Evolutionary conservation across 2,329 filamentous ascomycete species (phyloP), one percentile per base, ranked within the genome.

Genomic region (Cladophialophora immunda): DNA sequence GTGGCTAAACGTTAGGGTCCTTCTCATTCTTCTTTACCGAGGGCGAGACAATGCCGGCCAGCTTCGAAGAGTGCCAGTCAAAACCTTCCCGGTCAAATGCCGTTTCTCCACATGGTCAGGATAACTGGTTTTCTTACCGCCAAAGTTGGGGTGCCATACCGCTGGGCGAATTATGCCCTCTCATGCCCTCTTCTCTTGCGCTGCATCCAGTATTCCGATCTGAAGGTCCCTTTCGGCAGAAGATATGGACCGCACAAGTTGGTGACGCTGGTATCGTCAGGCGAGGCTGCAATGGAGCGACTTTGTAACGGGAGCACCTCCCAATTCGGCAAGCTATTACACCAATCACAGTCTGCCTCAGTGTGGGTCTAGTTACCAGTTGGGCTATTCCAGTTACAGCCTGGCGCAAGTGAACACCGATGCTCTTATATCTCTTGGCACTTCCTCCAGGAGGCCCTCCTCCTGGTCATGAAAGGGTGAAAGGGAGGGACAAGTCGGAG

Each of bases 1-100:
- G 9, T 25, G 45, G 45, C 19, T 25, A 50, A 50, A 50, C 45
- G 45, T 50, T 25, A 13, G 19, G 22, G 22, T 6, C 27, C 9
- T 22, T 22, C 19, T 22, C 41, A 3, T 41, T n/a, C 45, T 50
- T 9, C 11, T 50, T 3, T 13, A 13, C 22, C 19, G 45, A 50
- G 32, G 45, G 45, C 19, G 5, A 50, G 41, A 50, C 27, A 50
- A 4, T 50, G 45, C 45, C 8, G 19, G 25, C 8, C 8, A 25
- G 45, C 45, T 5, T 6, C 11, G 9, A 5, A 41, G 38, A 41
- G 38, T 19, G 38, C 38, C 45, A 27, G 45, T 50, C 45, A 27
- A 50, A 50, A 50, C 22, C 45, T 50, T 50, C 8, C 11, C 45
- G 45, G 45, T 9, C 45, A 50, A 50, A 50, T 17, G 45, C 45